Base-by-base conservation (phyloP, 2,329 filamentous ascomycete species). In the Blastomyces emzantsi region DNA sequence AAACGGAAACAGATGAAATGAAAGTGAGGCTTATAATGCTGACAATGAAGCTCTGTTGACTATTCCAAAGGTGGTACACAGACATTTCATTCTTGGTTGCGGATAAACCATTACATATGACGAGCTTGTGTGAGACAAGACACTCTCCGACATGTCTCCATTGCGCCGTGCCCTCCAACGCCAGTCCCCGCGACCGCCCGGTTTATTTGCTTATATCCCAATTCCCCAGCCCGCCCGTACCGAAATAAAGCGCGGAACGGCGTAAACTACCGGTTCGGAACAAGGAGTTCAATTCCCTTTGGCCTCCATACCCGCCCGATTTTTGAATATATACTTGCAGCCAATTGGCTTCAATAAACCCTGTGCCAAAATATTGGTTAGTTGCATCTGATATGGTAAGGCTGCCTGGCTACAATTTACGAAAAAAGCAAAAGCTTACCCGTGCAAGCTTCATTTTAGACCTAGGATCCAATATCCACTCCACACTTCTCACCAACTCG, bases 301-400 rank as follows among this genome's bases (percentile, higher is more conserved):
- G 25, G 3, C 19, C 25, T 36, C 56, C 22, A 15, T 45, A 25
- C 56, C 25, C 22, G 56, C 5, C 28, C 58, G 30, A 11, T 22
- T 28, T n/a, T 60, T 60, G 58, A 60, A 51, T 49, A 60, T 60
- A 33, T 33, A 49, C 30, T n/a, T 47, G 5, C 58, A 60, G 9
- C 58, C 58, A 19, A 33, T 43, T 13, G 58, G 58, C 28, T 36
- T 49, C 25, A 60, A n/a, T 36, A 60, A 43, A 33, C 58, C 58
- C 58, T 49, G 19, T 51, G 8, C 19, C 13, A n/a, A n/a, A 47
- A 49, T 17, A 28, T 8, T 30, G 11, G 41, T 60, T 17, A 60
- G 28, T 49, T 49, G 17, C 19, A 33, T 28, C 49, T 8, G 25
- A 58, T 43, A 43, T 58, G 33, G 13, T 41, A 28, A 52, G 30